These are phyloP conservation scores for Thermomyces lanuginosus DNA, from an alignment of 2,329 filamentous ascomycete species.

Conservation along the genomic window DNA sequence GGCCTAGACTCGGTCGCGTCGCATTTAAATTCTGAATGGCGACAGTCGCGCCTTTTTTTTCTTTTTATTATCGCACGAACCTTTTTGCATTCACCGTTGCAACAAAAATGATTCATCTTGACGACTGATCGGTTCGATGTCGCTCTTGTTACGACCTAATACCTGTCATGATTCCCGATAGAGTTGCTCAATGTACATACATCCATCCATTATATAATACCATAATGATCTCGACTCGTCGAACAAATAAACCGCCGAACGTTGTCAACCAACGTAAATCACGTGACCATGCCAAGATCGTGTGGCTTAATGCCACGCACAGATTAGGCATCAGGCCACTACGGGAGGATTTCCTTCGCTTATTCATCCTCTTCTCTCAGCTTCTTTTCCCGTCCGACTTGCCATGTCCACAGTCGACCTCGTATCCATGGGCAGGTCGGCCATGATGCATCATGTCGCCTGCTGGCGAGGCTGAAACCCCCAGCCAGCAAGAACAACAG, in stretches of 20 bases:
- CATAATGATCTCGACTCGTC: too few relatives aligned
- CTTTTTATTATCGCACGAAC: neutral
- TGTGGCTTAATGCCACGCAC: too few relatives aligned
- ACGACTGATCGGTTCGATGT: neutral
- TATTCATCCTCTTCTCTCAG: neutral
- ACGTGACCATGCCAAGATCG: too few relatives aligned
- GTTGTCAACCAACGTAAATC: too few relatives aligned
- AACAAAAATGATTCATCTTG: constrained; percentile 1
- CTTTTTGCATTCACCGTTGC: too few relatives aligned
- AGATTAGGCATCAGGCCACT: too few relatives aligned
- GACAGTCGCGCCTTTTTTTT: neutral
- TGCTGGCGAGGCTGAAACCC: constrained; percentile 13
- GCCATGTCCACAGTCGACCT: neutral
- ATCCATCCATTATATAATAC: neutral
- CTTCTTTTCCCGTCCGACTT: constrained; percentile 1
- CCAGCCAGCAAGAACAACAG: constrained; percentile 20
- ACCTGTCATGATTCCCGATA: neutral
- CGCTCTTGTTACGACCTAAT: constrained; percentile 1
- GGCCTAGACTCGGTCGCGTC: constrained; percentile 3
- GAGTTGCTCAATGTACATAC: neutral
- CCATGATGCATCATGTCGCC: constrained; percentile 16
- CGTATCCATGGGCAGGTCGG: neutral
- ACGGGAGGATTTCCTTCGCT: constrained; percentile 1
- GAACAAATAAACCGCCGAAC: too few relatives aligned
- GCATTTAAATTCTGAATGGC: constrained; percentile 2